Evolutionary conservation across 371 early-diverging fungal species (phyloP), one percentile per base, ranked within the genome.

Genomic region (Mortierella sp.): DNA sequence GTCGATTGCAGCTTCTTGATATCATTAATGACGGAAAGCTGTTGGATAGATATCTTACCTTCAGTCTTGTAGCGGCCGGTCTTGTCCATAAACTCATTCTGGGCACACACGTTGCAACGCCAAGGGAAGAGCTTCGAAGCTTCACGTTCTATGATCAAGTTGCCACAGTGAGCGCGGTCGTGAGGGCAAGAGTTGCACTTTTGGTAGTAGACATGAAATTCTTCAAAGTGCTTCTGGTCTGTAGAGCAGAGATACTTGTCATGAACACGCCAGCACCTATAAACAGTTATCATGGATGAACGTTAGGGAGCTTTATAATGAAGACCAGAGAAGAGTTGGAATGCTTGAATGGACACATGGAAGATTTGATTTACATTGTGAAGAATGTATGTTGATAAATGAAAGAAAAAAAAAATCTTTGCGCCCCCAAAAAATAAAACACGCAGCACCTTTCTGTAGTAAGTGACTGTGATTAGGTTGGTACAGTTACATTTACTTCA

Each of bases 131-230:
- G 71, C n/a, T 80, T 80, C 21, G 80, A 80, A 43, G 80, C 80
- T 52, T 80, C 80, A 3, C 75, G 62, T 40, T 80, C 80, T 36
- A 80, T 57, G 59, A 80, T 80, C 62, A 80, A 38, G 53, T 63
- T 80, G 16, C 80, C 80, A 40, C 80, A 80, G 65, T 80, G 80
- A 8, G 74, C 71, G 33, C 80, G 80, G 57, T 80, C 80, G 66
- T 80, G 80, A 4, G 80, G 80, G 24, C 80, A 80, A 57, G 80
- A 80, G 63, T 80, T 80, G 72, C 80, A 80, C 65, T 80, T 80
- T 70, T 80, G 80, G 58, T 80, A 80, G 53, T 80, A 80, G 58
- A 80, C 80, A 47, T 80, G 80, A 33, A 58, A 80, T 52, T 80
- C 74, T 48, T 80, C 75, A 68, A 80, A 80, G 69, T 80, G 80